Conservation (phyloP, 306 rosid species). For the Hippophae tibetana region DNA sequence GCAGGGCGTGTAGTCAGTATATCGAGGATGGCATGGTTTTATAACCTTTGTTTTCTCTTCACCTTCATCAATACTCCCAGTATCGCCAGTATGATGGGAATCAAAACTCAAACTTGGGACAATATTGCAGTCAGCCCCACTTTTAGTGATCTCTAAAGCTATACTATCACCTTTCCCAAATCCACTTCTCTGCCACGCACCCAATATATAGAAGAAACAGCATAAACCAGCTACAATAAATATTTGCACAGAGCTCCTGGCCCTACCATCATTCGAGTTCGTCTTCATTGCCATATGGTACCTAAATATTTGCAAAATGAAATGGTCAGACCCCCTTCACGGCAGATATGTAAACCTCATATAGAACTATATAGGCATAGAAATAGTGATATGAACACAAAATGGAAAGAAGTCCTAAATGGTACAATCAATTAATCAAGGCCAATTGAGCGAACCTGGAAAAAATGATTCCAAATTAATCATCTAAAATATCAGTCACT, state of each 20-base stretch:
- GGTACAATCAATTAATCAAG: no score
- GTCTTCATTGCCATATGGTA: slow-evolving; percentile 58
- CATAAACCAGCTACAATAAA: slow-evolving; percentile 78
- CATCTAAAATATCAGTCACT: no score
- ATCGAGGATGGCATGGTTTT: slow-evolving; percentile 43
- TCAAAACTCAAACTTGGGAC: slow-evolving; percentile 65
- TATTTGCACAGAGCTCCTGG: slow-evolving; percentile 77
- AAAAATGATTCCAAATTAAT: no score
- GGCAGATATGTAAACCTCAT: no score
- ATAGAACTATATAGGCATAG: no score
- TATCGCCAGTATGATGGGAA: slow-evolving; percentile 74
- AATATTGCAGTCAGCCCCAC: slow-evolving; percentile 46
- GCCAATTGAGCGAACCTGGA: no score
- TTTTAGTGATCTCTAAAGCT: slow-evolving; percentile 64
- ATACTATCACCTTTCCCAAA: slow-evolving; percentile 93
- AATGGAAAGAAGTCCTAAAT: no score
- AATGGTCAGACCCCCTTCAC: no score
- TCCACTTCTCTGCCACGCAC: slow-evolving; percentile 95
- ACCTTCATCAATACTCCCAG: slow-evolving; percentile 37
- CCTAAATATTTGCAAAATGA: slow-evolving; percentile 25
- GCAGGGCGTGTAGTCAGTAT: slow-evolving; percentile 85
- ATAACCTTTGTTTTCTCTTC: slow-evolving; percentile 42
- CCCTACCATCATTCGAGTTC: slow-evolving; percentile 56
- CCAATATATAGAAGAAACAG: slow-evolving; percentile 83
- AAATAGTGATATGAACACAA: no score